Conservation (phyloP, 352 stramenopile species). For the Pythium coloratum region DNA sequence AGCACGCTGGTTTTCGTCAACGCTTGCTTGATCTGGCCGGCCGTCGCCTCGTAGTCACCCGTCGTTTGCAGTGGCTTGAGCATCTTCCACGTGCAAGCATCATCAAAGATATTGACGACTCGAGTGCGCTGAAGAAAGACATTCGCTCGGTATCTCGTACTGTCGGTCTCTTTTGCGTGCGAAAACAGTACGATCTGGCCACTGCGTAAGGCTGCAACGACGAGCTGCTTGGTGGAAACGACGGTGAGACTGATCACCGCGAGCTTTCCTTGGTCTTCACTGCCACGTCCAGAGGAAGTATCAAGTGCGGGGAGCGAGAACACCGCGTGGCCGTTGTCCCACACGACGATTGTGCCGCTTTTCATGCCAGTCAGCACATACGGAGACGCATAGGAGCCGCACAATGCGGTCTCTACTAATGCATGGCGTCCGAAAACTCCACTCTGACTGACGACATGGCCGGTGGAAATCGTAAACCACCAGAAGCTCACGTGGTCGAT, state of each 20-base stretch:
- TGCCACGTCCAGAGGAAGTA: not conserved
- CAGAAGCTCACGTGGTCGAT: conserved; percentile 72
- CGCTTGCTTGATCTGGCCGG: conserved; percentile 14
- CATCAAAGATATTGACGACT: conserved; percentile 17
- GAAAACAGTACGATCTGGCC: conserved; percentile 29
- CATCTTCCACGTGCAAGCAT: conserved; percentile 18
- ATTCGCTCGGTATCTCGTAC: conserved; percentile 18
- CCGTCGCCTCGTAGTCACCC: not conserved
- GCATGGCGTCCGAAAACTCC: conserved; percentile 70
- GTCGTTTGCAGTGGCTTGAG: conserved; percentile 1
- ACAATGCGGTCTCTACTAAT: conserved; percentile 48
- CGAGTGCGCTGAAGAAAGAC: conserved; percentile 18
- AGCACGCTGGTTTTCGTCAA: not conserved
- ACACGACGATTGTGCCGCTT: conserved; percentile 52
- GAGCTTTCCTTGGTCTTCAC: not conserved
- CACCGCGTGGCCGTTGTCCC: conserved; percentile 52
- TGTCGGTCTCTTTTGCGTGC: conserved; percentile 15
- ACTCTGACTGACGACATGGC: conserved; percentile 49
- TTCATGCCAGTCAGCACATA: conserved; percentile 60
- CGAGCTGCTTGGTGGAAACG: conserved; percentile 35
- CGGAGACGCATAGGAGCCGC: conserved; percentile 36
- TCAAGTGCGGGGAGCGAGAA: conserved; percentile 35
- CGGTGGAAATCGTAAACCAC: conserved; percentile 46
- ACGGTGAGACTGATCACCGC: conserved; percentile 40
- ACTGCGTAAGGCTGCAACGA: conserved; percentile 42